A percentile compares a stretch with the other conserved stretches of the same genome.
These are phyloP conservation scores for Nothophoma quercina DNA, from an alignment of 2,329 filamentous ascomycete species.

Conservation along the genomic window DNA sequence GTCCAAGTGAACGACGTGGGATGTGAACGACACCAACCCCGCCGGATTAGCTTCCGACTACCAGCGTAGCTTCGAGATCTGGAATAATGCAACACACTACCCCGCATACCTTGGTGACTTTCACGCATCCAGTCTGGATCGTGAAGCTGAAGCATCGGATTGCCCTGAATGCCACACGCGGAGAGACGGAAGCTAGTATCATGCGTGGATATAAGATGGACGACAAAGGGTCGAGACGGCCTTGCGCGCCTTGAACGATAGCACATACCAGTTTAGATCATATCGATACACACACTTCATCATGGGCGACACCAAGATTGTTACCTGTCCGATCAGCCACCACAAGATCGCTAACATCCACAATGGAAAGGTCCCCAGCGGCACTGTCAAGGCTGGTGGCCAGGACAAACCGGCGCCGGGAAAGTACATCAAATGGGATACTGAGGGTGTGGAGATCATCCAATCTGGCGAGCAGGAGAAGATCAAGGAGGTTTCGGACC, in stretches of 20 bases:
- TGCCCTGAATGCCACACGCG: slow-evolving; percentile 1
- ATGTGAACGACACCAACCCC: slow-evolving; percentile 7
- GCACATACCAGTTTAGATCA: neutral
- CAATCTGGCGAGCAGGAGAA: slow-evolving; percentile 53
- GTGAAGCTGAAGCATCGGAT: slow-evolving; percentile 8
- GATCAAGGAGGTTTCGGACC: slow-evolving; percentile 55
- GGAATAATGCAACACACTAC: slow-evolving; percentile 10
- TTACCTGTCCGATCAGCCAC: slow-evolving; percentile 30
- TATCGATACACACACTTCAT: neutral
- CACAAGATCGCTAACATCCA: slow-evolving; percentile 38
- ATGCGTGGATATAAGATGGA: slow-evolving; percentile 6
- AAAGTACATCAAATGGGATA: slow-evolving; percentile 54
- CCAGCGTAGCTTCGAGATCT: slow-evolving; percentile 4
- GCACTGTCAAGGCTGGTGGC: slow-evolving; percentile 34
- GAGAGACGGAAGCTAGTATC: slow-evolving; percentile 13
- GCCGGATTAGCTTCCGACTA: slow-evolving; percentile 13
- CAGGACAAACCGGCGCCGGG: slow-evolving; percentile 34
- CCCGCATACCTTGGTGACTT: slow-evolving; percentile 10
- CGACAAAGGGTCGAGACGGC: neutral
- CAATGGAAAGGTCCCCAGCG: slow-evolving; percentile 35
- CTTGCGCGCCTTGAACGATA: neutral
- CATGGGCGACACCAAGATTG: slow-evolving; percentile 17
- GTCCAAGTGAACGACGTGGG: slow-evolving; percentile 6
- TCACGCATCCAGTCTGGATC: slow-evolving; percentile 6
- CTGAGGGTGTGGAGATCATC: slow-evolving; percentile 51